A percentile compares a stretch with the other conserved stretches of the same genome.
Evolutionary conservation across 345 rosid species (phyloP).

Genomic region (Sisymbrium irio): DNA sequence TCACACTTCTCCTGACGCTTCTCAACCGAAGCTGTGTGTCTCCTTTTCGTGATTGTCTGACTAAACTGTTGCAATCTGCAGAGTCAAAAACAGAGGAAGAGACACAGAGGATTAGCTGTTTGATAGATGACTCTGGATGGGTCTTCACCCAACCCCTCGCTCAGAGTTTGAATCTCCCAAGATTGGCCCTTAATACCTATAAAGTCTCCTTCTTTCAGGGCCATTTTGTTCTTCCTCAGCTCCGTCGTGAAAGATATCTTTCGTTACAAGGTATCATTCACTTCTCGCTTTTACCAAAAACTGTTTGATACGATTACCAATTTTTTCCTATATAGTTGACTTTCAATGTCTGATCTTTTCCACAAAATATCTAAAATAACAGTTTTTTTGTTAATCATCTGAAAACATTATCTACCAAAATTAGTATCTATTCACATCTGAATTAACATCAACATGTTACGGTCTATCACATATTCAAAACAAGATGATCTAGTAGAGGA

Average conservation of each 20-base stretch:
- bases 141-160: slow-evolving; percentile 13
- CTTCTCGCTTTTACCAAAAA: background rate
- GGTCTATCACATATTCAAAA: background rate
- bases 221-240: slow-evolving; percentile 30
- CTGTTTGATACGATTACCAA: background rate
- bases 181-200: slow-evolving; percentile 5
- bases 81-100: background rate
- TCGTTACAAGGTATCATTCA: slow-evolving; percentile 7
- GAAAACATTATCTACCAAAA: background rate
- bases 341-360: background rate
- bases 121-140: slow-evolving; percentile 32
- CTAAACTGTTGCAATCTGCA: slow-evolving; percentile 12
- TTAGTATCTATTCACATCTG: background rate
- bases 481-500: slow-evolving; percentile 17
- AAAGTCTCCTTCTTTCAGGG: slow-evolving; percentile 23
- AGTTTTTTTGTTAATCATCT: background rate
- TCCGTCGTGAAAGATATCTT: slow-evolving; percentile 14
- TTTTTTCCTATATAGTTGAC: background rate
- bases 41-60: slow-evolving; percentile 27
- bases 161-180: slow-evolving; percentile 22
- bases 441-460: background rate
- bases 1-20: background rate
- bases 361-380: background rate
- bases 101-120: slow-evolving; percentile 24
- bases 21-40: slow-evolving; percentile 15